These are phyloP conservation scores for Clarireedia paspali DNA, from an alignment of 2,329 filamentous ascomycete species.

Conservation along the genomic window DNA sequence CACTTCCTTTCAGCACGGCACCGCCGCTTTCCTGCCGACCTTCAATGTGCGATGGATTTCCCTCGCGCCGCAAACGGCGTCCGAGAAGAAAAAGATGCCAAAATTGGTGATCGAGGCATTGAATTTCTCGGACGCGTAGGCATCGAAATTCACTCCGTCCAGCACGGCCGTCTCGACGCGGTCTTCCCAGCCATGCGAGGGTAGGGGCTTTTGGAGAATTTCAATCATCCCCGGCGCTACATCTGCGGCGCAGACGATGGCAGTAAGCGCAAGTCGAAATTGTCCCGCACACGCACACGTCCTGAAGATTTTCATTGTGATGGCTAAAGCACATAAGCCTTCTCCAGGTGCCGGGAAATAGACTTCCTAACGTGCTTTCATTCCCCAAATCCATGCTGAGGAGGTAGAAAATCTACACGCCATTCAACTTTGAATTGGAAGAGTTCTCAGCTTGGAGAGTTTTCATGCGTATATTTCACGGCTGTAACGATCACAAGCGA, in stretches of 20 bases:
- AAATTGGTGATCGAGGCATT: background rate
- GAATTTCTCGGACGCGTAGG: background rate
- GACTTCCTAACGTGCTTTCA: background rate
- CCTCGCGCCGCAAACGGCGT: conserved; percentile 55
- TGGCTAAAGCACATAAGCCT: background rate
- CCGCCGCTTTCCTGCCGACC: conserved; percentile 63
- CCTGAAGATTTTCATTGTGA: conserved; percentile 1
- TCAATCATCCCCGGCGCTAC: background rate
- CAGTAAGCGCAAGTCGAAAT: background rate
- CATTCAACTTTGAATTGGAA: no score
- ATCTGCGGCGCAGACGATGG: background rate
- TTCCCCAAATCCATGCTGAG: background rate
- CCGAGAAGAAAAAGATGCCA: background rate
- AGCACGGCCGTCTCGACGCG: background rate
- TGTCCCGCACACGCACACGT: conserved; percentile 4
- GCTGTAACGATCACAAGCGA: no score
- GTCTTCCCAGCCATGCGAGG: background rate
- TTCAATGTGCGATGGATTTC: conserved; percentile 83
- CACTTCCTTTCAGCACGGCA: conserved; percentile 1
- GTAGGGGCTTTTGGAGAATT: background rate
- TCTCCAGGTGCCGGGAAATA: conserved; percentile 4
- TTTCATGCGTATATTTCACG: no score
- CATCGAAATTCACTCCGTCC: background rate
- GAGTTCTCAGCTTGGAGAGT: no score
- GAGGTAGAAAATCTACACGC: no score